phyloP scores from a whole-genome alignment of 1,284 basidiomycete genomes.

The Hemileia vastatrix region DNA sequence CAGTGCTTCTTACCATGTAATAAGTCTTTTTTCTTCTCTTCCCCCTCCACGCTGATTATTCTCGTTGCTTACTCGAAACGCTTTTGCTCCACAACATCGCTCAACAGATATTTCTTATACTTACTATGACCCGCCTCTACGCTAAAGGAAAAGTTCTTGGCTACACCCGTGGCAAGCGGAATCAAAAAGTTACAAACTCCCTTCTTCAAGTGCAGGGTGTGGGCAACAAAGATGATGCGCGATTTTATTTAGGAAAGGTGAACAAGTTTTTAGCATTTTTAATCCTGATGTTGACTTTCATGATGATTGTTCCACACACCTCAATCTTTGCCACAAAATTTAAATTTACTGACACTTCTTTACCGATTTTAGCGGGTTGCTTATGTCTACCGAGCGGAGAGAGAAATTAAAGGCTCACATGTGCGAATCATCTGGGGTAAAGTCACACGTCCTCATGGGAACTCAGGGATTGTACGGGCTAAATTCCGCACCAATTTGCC shows the following conservation, averaged over 20 bases:
- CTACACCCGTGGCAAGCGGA: conserved; percentile 23
- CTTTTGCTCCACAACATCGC: no score
- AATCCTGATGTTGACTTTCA: not conserved
- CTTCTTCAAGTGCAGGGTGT: conserved; percentile 21
- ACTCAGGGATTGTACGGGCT: conserved; percentile 22
- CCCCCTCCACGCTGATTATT: no score
- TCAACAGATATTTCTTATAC: no score
- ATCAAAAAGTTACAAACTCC: conserved; percentile 15
- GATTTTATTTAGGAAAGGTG: conserved; percentile 23
- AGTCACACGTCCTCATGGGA: conserved; percentile 19
- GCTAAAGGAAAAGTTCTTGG: conserved; percentile 19
- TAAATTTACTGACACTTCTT: no score
- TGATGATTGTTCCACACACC: not conserved
- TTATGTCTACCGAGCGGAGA: conserved; percentile 21
- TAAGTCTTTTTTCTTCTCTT: no score
- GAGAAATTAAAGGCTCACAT: conserved; percentile 21
- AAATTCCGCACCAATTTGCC: conserved; percentile 17
- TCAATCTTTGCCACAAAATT: no score
- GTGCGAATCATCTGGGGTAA: conserved; percentile 23
- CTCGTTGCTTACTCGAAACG: no score
- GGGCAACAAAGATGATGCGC: conserved; percentile 13
- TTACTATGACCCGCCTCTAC: conserved; percentile 23
- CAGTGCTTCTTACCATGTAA: no score
- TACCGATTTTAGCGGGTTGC: conserved; percentile 7
- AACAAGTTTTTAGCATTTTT: not conserved